Conservation (phyloP, 148 eudicot genomes). For the Heliamphora exappendiculata region DNA sequence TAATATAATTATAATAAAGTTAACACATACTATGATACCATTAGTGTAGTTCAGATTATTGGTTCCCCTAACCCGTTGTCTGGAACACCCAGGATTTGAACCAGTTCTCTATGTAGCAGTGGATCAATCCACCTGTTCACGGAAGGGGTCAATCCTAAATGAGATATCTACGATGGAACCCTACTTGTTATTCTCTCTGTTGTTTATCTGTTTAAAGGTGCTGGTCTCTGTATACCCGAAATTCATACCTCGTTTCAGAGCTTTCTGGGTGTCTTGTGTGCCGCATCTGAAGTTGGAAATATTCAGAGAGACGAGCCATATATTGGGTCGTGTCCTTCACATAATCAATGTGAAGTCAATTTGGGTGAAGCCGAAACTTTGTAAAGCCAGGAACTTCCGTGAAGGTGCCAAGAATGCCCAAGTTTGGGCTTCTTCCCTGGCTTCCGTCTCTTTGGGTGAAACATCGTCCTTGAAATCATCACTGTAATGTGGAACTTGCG, state of each 20-base stretch:
- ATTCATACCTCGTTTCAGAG: conserved; percentile 23
- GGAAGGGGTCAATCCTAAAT: conserved; percentile 26
- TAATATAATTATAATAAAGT: no score
- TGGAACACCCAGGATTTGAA: conserved; percentile 32
- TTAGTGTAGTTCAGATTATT: neutral
- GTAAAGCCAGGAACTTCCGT: conserved; percentile 50
- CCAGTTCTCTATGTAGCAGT: conserved; percentile 23
- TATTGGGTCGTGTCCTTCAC: conserved; percentile 43
- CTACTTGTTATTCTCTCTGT: conserved; percentile 37
- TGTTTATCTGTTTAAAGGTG: conserved; percentile 35
- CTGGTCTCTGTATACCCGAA: conserved; percentile 35
- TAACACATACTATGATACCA: no score
- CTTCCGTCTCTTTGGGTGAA: conserved; percentile 62
- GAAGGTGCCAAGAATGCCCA: conserved; percentile 51
- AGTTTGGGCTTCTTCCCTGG: conserved; percentile 70
- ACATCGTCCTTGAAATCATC: conserved; percentile 39
- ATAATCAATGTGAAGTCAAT: conserved; percentile 40
- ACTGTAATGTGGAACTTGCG: conserved; percentile 9
- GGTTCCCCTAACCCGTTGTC: neutral
- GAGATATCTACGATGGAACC: conserved; percentile 45
- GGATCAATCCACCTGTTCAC: conserved; percentile 14
- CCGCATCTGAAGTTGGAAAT: conserved; percentile 49
- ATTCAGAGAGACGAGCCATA: conserved; percentile 56
- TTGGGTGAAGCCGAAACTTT: conserved; percentile 42
- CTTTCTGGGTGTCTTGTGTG: conserved; percentile 37